phyloP scores from a whole-genome alignment of 345 rosid species.

The Citrus reticulata region DNA sequence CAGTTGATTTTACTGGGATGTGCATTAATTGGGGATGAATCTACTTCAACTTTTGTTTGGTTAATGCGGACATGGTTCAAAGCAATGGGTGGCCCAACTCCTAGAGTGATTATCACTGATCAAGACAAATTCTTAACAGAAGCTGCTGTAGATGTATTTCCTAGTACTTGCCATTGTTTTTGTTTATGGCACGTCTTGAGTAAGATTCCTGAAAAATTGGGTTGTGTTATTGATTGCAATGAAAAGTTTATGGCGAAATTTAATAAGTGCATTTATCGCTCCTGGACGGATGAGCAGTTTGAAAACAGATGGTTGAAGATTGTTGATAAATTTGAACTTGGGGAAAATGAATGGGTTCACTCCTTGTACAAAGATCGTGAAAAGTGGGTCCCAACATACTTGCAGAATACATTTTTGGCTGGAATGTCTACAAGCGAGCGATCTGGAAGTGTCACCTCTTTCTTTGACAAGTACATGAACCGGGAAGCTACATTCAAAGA shows the following conservation, averaged over 20 bases:
- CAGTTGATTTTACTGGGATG: constrained; percentile 43
- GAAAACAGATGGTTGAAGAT: constrained; percentile 43
- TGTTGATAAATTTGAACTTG: constrained; percentile 31
- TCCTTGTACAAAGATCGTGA: constrained; percentile 34
- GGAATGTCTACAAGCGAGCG: constrained; percentile 38
- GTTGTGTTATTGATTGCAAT: constrained; percentile 11
- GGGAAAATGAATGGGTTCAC: constrained; percentile 31
- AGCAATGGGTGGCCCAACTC: constrained; percentile 35
- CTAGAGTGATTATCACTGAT: constrained; percentile 36
- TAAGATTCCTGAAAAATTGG: constrained; percentile 26
- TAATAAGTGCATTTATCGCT: constrained; percentile 32
- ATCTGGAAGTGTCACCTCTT: constrained; percentile 28
- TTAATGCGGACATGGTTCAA: constrained; percentile 38
- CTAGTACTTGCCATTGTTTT: constrained; percentile 31
- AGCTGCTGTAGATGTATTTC: constrained; percentile 35
- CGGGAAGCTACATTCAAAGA: constrained; percentile 32
- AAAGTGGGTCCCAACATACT: constrained; percentile 39
- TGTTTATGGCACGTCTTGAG: constrained; percentile 41
- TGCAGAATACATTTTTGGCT: constrained; percentile 29
- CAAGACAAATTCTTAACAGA: constrained; percentile 27
- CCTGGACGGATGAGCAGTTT: constrained; percentile 38
- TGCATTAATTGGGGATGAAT: constrained; percentile 35
- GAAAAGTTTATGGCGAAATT: constrained; percentile 26
- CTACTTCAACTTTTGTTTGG: constrained; percentile 29
- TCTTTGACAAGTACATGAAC: constrained; percentile 31